Percentiles rank a stretch among this genome's conserved stretches.
Evolutionary conservation across 1,284 basidiomycete genomes (phyloP).

Genomic region (Mycena sp.): DNA sequence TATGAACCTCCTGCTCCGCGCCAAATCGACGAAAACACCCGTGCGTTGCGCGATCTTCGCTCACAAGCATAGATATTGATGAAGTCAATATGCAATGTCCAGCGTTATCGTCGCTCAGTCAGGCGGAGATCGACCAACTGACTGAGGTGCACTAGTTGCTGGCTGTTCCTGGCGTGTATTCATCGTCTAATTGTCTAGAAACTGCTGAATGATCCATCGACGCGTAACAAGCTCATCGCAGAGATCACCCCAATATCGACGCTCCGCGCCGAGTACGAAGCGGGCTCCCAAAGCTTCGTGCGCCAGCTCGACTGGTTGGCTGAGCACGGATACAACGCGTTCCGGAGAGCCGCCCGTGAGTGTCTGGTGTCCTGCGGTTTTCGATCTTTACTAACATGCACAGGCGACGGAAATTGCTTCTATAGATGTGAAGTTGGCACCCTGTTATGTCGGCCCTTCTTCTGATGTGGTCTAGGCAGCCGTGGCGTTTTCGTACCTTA

Average conservation of each 20-base stretch:
- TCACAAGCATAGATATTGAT: background rate
- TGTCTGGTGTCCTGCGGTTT: background rate
- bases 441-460: slow-evolving; percentile 10
- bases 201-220: slow-evolving; percentile 26
- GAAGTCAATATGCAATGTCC: background rate
- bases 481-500: slow-evolving; percentile 74
- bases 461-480: slow-evolving; percentile 57
- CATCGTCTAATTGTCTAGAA: slow-evolving; percentile 8
- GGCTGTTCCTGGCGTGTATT: background rate
- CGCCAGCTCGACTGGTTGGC: slow-evolving; percentile 28
- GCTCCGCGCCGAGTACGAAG: slow-evolving; percentile 25
- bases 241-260: slow-evolving; percentile 25
- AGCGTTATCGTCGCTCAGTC: slow-evolving; percentile 26
- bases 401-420: slow-evolving; percentile 86
- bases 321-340: slow-evolving; percentile 22
- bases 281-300: slow-evolving; percentile 24
- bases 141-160: slow-evolving; percentile 15
- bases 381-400: slow-evolving; percentile 22
- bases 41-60: slow-evolving; percentile 10
- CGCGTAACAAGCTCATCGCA: slow-evolving; percentile 27
- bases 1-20: slow-evolving; percentile 22
- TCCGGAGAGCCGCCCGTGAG: slow-evolving; percentile 25
- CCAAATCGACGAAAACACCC: slow-evolving; percentile 25
- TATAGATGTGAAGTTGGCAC: slow-evolving; percentile 67
- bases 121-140: slow-evolving; percentile 24